Percentiles rank a stretch among this genome's conserved stretches.
phyloP scores from a whole-genome alignment of 768 basidiomycete species.

The Tylopilus subfusipes region DNA sequence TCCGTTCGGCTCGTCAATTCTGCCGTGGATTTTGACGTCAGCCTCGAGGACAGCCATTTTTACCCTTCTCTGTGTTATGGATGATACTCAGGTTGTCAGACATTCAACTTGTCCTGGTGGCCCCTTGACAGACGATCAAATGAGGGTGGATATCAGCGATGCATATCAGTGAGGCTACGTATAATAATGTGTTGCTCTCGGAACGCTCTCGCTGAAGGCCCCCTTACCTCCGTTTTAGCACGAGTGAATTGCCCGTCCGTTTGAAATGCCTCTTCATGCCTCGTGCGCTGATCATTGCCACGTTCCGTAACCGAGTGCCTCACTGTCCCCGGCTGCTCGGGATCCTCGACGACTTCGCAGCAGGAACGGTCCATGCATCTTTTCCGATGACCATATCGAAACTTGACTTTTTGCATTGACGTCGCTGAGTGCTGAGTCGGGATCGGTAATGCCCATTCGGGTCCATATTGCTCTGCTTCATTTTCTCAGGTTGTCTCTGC shows the following conservation, averaged over 20 bases:
- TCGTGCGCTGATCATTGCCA: constrained; percentile 2
- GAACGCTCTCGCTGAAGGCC: constrained; percentile 8
- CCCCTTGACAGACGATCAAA: background rate
- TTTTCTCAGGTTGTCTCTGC: constrained; percentile 14
- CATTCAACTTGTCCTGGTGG: background rate
- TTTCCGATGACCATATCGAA: constrained; percentile 4
- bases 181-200: constrained; percentile 7
- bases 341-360: constrained; percentile 4
- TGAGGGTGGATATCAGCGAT: background rate
- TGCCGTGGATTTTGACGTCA: constrained; percentile 5
- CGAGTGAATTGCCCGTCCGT: background rate
- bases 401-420: constrained; percentile 12
- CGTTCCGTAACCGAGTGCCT: background rate
- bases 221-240: background rate
- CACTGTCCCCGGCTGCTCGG: constrained; percentile 6
- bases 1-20: constrained; percentile 2
- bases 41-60: constrained; percentile 4
- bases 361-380: constrained; percentile 8
- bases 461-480: constrained; percentile 13
- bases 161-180: background rate
- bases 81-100: constrained; percentile 2
- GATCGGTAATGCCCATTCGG: constrained; percentile 5
- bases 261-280: background rate
- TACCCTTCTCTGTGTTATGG: constrained; percentile 4
- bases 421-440: constrained; percentile 1